These are phyloP conservation scores for Dunaliella primolecta DNA, from an alignment of 139 green algal species.

Conservation along the genomic window DNA sequence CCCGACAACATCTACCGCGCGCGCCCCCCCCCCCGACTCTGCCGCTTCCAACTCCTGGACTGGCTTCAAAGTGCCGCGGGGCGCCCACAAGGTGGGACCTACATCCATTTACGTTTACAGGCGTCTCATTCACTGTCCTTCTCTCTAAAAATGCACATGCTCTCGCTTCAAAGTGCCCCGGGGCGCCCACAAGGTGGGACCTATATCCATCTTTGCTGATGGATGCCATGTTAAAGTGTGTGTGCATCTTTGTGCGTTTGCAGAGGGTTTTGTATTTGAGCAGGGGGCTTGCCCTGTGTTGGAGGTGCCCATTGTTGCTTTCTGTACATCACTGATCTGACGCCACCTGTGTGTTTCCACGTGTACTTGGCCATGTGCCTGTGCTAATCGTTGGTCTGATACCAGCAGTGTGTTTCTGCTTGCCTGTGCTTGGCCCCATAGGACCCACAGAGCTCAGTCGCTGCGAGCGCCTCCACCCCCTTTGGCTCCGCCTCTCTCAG, in stretches of 20 bases:
- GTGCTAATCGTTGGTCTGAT: too few relatives aligned
- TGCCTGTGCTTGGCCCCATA: too few relatives aligned
- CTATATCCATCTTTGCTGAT: not conserved
- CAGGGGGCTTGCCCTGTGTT: too few relatives aligned
- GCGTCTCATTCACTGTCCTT: not conserved
- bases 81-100: not conserved
- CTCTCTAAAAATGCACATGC: too few relatives aligned
- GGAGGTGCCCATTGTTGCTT: too few relatives aligned
- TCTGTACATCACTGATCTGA: too few relatives aligned
- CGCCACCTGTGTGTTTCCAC: too few relatives aligned
- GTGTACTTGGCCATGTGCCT: too few relatives aligned
- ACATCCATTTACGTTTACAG: not conserved
- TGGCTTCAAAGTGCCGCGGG: not conserved
- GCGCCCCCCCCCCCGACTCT: not conserved
- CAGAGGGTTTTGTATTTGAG: too few relatives aligned
- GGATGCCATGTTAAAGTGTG: too few relatives aligned
- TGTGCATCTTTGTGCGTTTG: too few relatives aligned
- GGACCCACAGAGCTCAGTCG: not conserved
- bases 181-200: not conserved
- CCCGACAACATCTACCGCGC: constrained; percentile 86
- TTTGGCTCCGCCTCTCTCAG: not conserved
- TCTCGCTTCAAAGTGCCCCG: not conserved
- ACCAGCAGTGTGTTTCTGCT: too few relatives aligned
- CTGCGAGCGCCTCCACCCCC: not conserved
- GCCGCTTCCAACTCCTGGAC: not conserved